These are phyloP conservation scores for Elaeis oleifera DNA, from an alignment of 202 grass and related monocot genomes.

Conservation along the genomic window DNA sequence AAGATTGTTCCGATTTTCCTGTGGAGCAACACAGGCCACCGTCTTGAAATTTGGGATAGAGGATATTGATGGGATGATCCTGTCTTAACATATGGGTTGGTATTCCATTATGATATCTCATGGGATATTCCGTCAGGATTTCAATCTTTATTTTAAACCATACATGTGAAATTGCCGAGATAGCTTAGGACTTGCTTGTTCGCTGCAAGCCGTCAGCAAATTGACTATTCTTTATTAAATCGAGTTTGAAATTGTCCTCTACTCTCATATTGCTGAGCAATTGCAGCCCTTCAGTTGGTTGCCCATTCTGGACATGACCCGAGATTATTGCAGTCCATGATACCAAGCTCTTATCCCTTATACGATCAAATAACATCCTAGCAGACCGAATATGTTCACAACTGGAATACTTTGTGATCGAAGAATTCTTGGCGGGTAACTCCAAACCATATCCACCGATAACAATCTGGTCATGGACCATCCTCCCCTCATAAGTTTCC, in stretches of 20 bases:
- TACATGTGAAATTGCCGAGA: slow-evolving; percentile 50
- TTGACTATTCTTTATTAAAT: slow-evolving; percentile 12
- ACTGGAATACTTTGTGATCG: slow-evolving; percentile 70
- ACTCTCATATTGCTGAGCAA: slow-evolving; percentile 48
- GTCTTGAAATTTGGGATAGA: no score
- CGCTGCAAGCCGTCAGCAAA: slow-evolving; percentile 48
- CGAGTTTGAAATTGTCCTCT: slow-evolving; percentile 15
- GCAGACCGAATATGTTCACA: slow-evolving; percentile 37
- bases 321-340: slow-evolving; percentile 67
- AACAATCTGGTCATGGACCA: slow-evolving; percentile 42
- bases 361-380: slow-evolving; percentile 45
- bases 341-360: slow-evolving; percentile 50
- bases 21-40: no score
- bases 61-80: no score
- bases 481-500: slow-evolving; percentile 31
- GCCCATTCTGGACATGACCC: slow-evolving; percentile 47
- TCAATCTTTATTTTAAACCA: slow-evolving; percentile 29
- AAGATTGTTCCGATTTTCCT: no score
- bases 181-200: slow-evolving; percentile 43
- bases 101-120: no score
- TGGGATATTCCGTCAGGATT: no score
- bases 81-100: no score
- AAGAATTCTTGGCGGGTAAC: slow-evolving; percentile 36
- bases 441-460: slow-evolving; percentile 40
- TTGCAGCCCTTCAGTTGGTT: slow-evolving; percentile 45